Percentiles rank a stretch among this genome's conserved stretches.
Conservation (phyloP, 2,329 filamentous ascomycete species). For the Diaporthe aspalathi region DNA sequence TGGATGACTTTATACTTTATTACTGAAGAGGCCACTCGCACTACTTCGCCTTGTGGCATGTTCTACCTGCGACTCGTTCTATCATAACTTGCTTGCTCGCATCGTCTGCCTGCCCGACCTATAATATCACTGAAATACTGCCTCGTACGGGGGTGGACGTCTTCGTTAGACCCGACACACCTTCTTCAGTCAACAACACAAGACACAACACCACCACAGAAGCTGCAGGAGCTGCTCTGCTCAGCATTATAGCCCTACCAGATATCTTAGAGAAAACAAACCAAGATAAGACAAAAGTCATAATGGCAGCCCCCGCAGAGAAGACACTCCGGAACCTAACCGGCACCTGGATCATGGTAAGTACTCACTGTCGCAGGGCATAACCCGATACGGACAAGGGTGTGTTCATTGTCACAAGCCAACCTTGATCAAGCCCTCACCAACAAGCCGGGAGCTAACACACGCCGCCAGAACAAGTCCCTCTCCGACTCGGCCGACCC, state of each 20-base stretch:
- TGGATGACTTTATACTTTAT: constrained; percentile 11
- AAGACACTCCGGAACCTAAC: constrained; percentile 75
- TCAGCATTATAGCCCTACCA: background rate
- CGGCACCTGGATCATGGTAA: constrained; percentile 77
- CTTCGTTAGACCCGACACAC: background rate
- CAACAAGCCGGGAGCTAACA: constrained; percentile 1
- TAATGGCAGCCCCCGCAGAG: constrained; percentile 77
- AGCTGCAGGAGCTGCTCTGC: background rate
- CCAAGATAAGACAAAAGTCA: constrained; percentile 43
- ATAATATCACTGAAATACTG: constrained; percentile 11
- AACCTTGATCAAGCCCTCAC: background rate
- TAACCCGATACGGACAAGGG: background rate
- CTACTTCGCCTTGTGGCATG: background rate
- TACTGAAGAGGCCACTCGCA: constrained; percentile 12
- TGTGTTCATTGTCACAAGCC: background rate
- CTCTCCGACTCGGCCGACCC: constrained; percentile 77
- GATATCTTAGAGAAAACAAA: background rate
- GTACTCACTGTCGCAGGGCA: constrained; percentile 43
- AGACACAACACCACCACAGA: background rate
- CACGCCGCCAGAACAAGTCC: constrained; percentile 72
- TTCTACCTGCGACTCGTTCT: background rate
- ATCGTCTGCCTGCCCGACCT: background rate
- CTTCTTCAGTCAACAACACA: background rate
- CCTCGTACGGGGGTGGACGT: background rate
- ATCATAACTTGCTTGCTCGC: background rate